Percentiles rank a stretch among this genome's conserved stretches.
These are phyloP conservation scores for Funneliformis geosporum DNA, from an alignment of 192 early-diverging fungal genomes.

Conservation along the genomic window DNA sequence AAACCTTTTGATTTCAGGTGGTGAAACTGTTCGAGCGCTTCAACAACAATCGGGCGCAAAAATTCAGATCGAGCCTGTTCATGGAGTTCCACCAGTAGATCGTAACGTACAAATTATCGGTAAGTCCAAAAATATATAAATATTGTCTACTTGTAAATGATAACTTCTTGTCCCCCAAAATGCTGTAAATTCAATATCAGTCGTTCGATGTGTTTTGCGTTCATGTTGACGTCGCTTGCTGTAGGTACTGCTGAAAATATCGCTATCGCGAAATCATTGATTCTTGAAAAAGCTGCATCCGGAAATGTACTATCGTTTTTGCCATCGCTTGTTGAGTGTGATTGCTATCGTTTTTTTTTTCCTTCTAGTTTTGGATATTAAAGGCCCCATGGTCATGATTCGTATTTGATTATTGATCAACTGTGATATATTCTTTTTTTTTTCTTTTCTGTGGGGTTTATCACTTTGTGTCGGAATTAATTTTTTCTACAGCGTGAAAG, in stretches of 20 bases:
- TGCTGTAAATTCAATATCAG: conserved; percentile 31
- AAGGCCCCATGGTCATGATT: conserved; percentile 5
- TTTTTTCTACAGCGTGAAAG: conserved; percentile 23
- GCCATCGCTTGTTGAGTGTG: conserved; percentile 32
- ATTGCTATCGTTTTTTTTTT: conserved; percentile 31
- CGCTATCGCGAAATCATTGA: conserved; percentile 34
- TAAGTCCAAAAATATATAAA: conserved; percentile 14
- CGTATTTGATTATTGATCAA: conserved; percentile 8
- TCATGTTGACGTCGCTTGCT: conserved; percentile 27
- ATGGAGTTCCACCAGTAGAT: conserved; percentile 42
- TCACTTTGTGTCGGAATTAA: background rate
- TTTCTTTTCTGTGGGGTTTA: conserved; percentile 7
- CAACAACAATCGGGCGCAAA: conserved; percentile 64
- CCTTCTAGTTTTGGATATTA: background rate
- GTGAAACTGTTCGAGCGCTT: conserved; percentile 60
- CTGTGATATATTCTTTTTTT: conserved; percentile 8
- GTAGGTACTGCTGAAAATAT: conserved; percentile 34
- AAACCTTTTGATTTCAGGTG: too few relatives aligned
- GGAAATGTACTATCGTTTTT: conserved; percentile 35
- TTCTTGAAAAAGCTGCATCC: conserved; percentile 37
- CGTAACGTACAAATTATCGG: conserved; percentile 40
- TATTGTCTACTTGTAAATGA: conserved; percentile 27
- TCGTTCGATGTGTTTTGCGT: conserved; percentile 32
- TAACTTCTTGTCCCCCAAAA: conserved; percentile 8
- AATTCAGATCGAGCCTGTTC: conserved; percentile 58